Percentiles rank a stretch among this genome's conserved stretches.
Conservation (phyloP, 2,329 filamentous ascomycete genomes). For the Penicillium sp. region DNA sequence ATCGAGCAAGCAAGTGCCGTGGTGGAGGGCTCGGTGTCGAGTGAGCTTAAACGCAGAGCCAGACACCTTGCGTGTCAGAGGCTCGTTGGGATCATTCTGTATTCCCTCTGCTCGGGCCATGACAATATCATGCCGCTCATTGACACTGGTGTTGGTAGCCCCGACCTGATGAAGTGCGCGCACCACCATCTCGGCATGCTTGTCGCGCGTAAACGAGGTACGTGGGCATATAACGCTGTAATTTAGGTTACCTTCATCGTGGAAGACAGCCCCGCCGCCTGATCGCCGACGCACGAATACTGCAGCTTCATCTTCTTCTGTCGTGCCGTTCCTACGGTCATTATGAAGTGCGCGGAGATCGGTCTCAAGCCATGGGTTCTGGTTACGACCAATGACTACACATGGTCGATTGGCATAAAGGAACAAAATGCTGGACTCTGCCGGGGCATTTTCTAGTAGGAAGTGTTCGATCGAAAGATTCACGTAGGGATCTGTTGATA, state of each 20-base stretch:
- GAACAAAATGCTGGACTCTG: conserved; percentile 75
- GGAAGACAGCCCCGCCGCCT: conserved; percentile 91
- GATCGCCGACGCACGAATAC: conserved; percentile 78
- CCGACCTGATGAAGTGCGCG: conserved; percentile 63
- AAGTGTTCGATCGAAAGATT: conserved; percentile 95
- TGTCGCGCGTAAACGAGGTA: conserved; percentile 73
- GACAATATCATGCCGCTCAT: conserved; percentile 91
- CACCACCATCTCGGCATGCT: conserved; percentile 89
- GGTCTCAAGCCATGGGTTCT: conserved; percentile 95
- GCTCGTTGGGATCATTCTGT: conserved; percentile 25
- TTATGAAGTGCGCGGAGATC: conserved; percentile 65
- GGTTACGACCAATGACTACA: conserved; percentile 90
- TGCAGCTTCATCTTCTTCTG: conserved; percentile 38
- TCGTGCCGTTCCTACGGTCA: conserved; percentile 27
- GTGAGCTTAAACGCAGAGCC: conserved; percentile 96
- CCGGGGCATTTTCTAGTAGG: conserved; percentile 71
- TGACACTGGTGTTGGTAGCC: conserved; percentile 66
- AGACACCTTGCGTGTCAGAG: conserved; percentile 71
- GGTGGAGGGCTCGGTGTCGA: conserved; percentile 76
- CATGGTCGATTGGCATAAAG: conserved; percentile 86
- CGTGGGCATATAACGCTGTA: conserved; percentile 88
- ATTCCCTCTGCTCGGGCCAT: conserved; percentile 51
- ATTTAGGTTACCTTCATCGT: conserved; percentile 90
- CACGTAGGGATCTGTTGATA: conserved; percentile 71
- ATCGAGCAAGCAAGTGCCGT: conserved; percentile 82